Percentiles rank a stretch among this genome's conserved stretches.
These are phyloP conservation scores for Aurantiochytrium sp. DNA, from an alignment of 108 stramenopile species.

Conservation along the genomic window DNA sequence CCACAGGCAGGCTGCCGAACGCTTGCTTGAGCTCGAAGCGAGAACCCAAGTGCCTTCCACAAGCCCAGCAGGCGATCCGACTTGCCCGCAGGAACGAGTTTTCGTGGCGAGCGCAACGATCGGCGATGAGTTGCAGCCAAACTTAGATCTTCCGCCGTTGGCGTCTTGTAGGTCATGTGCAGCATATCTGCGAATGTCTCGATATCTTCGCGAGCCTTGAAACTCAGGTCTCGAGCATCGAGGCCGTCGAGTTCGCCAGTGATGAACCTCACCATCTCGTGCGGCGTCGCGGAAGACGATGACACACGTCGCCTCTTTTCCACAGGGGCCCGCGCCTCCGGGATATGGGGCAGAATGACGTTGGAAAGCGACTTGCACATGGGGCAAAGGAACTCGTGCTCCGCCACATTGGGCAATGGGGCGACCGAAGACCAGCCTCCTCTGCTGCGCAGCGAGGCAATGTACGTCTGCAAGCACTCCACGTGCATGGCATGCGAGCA, in stretches of 20 bases:
- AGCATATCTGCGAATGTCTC: background rate
- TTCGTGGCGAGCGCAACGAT: background rate
- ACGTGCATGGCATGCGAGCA: conserved; percentile 16
- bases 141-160: background rate
- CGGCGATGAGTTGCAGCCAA: background rate
- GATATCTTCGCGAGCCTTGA: background rate
- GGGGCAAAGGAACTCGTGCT: background rate
- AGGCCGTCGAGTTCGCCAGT: background rate
- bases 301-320: background rate
- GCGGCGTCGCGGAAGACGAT: background rate
- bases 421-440: too few relatives aligned
- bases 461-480: background rate
- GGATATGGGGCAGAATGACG: background rate
- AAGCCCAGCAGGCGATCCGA: background rate
- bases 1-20: background rate
- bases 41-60: background rate
- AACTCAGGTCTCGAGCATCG: background rate
- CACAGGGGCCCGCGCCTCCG: background rate
- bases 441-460: background rate
- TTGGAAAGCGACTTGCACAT: background rate
- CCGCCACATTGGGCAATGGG: background rate
- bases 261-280: background rate
- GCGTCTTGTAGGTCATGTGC: background rate
- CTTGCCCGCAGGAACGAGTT: background rate
- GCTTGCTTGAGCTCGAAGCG: background rate